Percentiles rank a stretch among this genome's conserved stretches.
These are phyloP conservation scores for Kandelia obovata DNA, from an alignment of 345 rosid genomes.

Conservation along the genomic window DNA sequence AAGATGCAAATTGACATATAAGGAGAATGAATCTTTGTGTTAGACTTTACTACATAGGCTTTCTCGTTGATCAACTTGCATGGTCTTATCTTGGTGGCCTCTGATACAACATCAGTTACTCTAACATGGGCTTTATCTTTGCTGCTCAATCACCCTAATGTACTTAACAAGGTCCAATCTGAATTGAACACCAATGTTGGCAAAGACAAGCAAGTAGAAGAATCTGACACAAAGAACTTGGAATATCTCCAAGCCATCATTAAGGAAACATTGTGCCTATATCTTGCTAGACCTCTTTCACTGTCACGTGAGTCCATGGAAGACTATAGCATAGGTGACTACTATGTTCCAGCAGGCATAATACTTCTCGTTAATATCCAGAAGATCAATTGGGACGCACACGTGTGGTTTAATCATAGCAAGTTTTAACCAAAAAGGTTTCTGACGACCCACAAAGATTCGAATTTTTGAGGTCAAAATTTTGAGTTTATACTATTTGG, in stretches of 20 bases:
- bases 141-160: too few species aligned
- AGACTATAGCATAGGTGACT: conserved; percentile 4
- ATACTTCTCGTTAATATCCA: not conserved
- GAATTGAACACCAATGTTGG: too few species aligned
- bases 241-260: conserved; percentile 7
- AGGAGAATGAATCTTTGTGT: too few species aligned
- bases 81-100: too few species aligned
- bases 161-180: too few species aligned
- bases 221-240: conserved; percentile 7
- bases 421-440: not conserved
- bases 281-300: not conserved
- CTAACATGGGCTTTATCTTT: too few species aligned
- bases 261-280: conserved; percentile 13
- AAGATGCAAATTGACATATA: too few species aligned
- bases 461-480: not conserved
- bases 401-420: not conserved
- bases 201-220: not conserved
- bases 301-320: not conserved
- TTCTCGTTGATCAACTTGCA: too few species aligned
- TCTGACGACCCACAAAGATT: not conserved
- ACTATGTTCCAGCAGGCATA: conserved; percentile 6
- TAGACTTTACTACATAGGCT: too few species aligned
- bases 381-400: not conserved
- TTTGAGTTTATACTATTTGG: not conserved
- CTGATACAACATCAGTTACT: too few species aligned